Evolutionary conservation across 768 basidiomycete genomes (phyloP), one percentile per base, ranked within the genome.

Genomic region (Tricholoma furcatifolium): DNA sequence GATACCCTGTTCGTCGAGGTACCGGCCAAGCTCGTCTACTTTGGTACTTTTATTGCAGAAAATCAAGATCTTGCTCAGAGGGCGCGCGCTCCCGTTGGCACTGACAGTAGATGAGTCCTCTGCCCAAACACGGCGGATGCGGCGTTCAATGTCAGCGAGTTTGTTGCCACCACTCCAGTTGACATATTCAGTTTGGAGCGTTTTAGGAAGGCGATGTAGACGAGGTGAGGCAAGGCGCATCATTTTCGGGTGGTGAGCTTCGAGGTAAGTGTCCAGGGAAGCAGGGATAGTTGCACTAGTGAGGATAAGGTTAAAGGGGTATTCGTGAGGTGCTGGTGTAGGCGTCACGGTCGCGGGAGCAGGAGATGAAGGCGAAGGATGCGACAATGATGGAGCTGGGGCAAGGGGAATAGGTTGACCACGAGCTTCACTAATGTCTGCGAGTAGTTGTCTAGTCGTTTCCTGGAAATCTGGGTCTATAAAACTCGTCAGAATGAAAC

Each of bases 271-370:
- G 23, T 82, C 78, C 43, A 91, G 83, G 2, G 88, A 80, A 31
- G 82, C 78, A 6, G 94, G 93, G 55, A 97, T 88, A 3, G 94
- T 96, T 0, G 94, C 94, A 41, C 88, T 88, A 14, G 88, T 85
- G 23, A 97, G 77, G 49, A 96, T 60, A 39, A 96, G 70, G 65
- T 92, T 81, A 78, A 91, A 92, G 4, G 91, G 91, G 65, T 88
- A 86, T 34, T 78, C 67, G 43, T 36, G 31, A 5, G 53, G 47
- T 4, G 76, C 64, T 23, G 75, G 71, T 8, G 60, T 54, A 39
- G 57, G 50, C 12, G 34, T 36, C 17, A 60, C 24, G 18, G 53
- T 20, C 9, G 61, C 14, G 20, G 48, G 34, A 27, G 64, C 17
- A 23, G 62, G n/a, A n/a, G n/a, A n/a, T n/a, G n/a, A 47, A 47